Base-by-base conservation (phyloP, 441 rosid genomes). In the Iberis amara region DNA sequence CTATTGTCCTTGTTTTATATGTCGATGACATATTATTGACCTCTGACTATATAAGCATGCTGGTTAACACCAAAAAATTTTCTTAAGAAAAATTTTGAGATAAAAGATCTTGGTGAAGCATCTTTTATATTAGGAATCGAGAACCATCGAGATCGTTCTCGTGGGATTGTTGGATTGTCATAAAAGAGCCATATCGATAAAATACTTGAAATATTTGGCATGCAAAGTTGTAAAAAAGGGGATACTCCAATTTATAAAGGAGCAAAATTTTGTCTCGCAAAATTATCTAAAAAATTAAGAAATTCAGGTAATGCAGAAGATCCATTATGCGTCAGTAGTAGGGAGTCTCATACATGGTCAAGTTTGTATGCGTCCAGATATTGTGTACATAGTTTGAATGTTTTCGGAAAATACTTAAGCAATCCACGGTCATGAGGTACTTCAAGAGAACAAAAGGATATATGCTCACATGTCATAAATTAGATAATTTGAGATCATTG, bases 111-210 rank as follows among this genome's bases (percentile, higher is more conserved):
- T 41, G 27, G 46, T 41, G 27, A 41, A 15, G 2, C 46, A 41
- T 41, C 27, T 41, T 41, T 15, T 41, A 6, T 41, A 41, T 41
- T 41, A 18, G 46, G 46, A 9, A 41, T 41, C 3, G n/a, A 41
- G 27, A 15, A 15, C 8, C 27, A 15, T 4, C 27, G 27, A 8
- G 27, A 8, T 10, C 27, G 6, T 13, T 2, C 27, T 41, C 46
- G 46, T 15, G 46, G 27, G 3, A 41, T 41, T 9, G 0, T 15
- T 8, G 7, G 11, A 41, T 41, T 41, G 1, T 18, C 46, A 3
- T 11, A 41, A 41, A 41, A 41, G 2, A 10, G 6, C 4, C 2
- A 15, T 42, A 39, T 24, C 23, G 27, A 41, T 15, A 41, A 41
- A 8, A n/a, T 41, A 41, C 27, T 41, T 8, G 15, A 41, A 7